phyloP scores from a whole-genome alignment of 129 eudicot genomes.

The Chrysanthemum makinoi region DNA sequence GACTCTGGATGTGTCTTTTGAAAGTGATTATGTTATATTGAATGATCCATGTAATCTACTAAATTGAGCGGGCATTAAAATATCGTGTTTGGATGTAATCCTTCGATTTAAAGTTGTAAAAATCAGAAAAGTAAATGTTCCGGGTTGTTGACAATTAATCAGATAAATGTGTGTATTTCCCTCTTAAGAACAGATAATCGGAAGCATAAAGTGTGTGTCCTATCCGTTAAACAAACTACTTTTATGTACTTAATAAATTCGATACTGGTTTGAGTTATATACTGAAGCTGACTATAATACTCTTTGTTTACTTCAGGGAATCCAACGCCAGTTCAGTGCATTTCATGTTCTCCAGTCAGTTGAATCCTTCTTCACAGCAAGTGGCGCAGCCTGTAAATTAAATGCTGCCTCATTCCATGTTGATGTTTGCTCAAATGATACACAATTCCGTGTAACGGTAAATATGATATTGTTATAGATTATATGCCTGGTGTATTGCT shows the following conservation, averaged over 20 bases:
- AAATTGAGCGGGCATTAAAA: too few species aligned
- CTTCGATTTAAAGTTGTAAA: too few species aligned
- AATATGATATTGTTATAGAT: not conserved
- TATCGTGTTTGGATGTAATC: too few species aligned
- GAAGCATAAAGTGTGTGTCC: not conserved
- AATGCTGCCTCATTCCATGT: constrained; percentile 53
- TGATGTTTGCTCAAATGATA: constrained; percentile 56
- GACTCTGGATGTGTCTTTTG: too few species aligned
- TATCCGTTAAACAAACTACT: not conserved
- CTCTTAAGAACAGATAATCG: too few species aligned
- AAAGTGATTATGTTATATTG: too few species aligned
- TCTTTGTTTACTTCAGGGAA: constrained; percentile 52
- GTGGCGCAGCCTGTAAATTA: constrained; percentile 65
- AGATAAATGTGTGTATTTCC: too few species aligned
- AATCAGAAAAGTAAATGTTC: too few species aligned
- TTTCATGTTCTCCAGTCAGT: constrained; percentile 68
- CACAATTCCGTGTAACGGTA: constrained; percentile 66
- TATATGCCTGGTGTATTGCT: not conserved
- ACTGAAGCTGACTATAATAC: constrained; percentile 3
- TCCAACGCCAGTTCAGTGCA: constrained; percentile 77
- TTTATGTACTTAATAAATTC: not conserved
- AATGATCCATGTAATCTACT: too few species aligned
- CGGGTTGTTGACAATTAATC: too few species aligned
- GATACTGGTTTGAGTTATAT: not conserved
- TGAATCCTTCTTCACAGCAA: constrained; percentile 54